Percentiles rank a stretch among this genome's conserved stretches.
phyloP scores from a whole-genome alignment of 805 yeast genomes.

The Kazachstania kunashirensis region DNA sequence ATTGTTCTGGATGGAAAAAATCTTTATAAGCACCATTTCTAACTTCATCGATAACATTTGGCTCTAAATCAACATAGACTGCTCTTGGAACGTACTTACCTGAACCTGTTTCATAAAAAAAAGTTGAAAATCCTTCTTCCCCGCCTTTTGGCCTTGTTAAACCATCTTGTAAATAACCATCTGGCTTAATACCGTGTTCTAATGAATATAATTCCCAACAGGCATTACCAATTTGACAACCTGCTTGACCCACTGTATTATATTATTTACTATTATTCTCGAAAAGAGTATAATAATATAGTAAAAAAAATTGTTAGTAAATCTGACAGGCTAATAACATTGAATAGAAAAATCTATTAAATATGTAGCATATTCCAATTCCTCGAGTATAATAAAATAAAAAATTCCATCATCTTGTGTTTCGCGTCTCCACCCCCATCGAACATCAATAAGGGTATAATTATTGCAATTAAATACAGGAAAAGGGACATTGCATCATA shows the following conservation, averaged over 20 bases:
- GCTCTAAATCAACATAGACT: constrained; percentile 92
- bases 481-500: too few relatives aligned
- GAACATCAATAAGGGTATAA: too few relatives aligned
- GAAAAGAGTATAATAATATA: too few relatives aligned
- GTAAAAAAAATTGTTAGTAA: constrained; percentile 3
- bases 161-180: constrained; percentile 78
- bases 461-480: too few relatives aligned
- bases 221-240: constrained; percentile 98
- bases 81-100: constrained; percentile 99
- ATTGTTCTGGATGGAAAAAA: constrained; percentile 95
- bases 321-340: too few relatives aligned
- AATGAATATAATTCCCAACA: constrained; percentile 98
- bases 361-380: not conserved
- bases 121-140: constrained; percentile 95
- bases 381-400: too few relatives aligned
- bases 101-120: constrained; percentile 88
- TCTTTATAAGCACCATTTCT: constrained; percentile 89
- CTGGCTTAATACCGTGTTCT: constrained; percentile 96
- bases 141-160: constrained; percentile 79
- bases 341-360: too few relatives aligned
- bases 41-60: constrained; percentile 95
- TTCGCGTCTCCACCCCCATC: too few relatives aligned
- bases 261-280: too few relatives aligned
- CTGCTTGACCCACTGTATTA: constrained; percentile 78
- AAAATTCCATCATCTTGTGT: too few relatives aligned